These are phyloP conservation scores for Pulveroboletus ravenelii DNA, from an alignment of 768 basidiomycete species.

Conservation along the genomic window DNA sequence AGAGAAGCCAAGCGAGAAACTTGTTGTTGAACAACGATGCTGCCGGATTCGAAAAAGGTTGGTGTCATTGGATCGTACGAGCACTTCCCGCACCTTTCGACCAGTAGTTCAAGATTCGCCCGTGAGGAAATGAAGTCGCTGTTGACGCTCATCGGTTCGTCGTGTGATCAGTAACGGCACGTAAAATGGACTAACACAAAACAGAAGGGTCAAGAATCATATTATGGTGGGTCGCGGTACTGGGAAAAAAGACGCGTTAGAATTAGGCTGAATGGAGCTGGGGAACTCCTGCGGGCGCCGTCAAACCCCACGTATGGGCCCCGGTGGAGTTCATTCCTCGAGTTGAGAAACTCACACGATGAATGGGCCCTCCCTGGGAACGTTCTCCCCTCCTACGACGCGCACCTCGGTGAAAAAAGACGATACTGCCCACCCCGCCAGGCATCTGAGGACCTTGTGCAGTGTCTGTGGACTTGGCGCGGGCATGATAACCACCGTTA, in stretches of 20 bases:
- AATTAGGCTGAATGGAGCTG: constrained; percentile 1
- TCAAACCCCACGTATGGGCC: constrained; percentile 2
- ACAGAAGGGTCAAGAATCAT: constrained; percentile 90
- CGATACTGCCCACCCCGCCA: constrained; percentile 70
- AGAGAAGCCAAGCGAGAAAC: constrained; percentile 63
- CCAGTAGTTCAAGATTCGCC: constrained; percentile 85
- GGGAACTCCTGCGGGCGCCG: not conserved
- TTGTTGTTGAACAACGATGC: constrained; percentile 82
- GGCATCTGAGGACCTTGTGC: constrained; percentile 65
- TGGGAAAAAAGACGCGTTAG: constrained; percentile 29
- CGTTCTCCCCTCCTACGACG: constrained; percentile 83
- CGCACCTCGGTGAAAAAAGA: constrained; percentile 89
- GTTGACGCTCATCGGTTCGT: constrained; percentile 18
- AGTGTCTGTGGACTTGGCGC: constrained; percentile 40
- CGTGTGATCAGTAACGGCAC: constrained; percentile 11
- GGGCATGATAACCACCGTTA: constrained; percentile 9
- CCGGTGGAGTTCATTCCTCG: not conserved
- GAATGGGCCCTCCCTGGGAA: constrained; percentile 83
- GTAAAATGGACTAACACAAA: constrained; percentile 54
- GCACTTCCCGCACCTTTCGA: constrained; percentile 66
- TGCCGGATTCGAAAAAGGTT: constrained; percentile 26
- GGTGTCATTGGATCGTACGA: constrained; percentile 8
- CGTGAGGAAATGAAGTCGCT: constrained; percentile 82
- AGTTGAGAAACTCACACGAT: constrained; percentile 65
- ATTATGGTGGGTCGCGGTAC: constrained; percentile 86